phyloP scores from a whole-genome alignment of 2,329 filamentous ascomycete genomes.

The Periglandula ipomoeae region DNA sequence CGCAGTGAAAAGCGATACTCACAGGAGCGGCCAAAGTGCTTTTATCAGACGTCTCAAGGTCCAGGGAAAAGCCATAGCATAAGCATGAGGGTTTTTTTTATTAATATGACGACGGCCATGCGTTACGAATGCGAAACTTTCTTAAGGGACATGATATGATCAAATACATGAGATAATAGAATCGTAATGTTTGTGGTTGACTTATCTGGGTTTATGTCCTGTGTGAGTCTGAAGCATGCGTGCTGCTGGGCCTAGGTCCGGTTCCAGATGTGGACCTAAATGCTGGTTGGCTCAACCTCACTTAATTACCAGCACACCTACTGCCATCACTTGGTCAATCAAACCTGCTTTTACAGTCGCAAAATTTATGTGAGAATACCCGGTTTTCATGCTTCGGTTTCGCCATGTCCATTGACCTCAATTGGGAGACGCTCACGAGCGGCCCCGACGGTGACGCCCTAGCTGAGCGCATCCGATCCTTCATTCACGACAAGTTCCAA shows the following conservation, averaged over 20 bases:
- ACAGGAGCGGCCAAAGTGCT: background rate
- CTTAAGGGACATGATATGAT: conserved; percentile 4
- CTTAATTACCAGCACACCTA: no score
- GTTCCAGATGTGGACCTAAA: background rate
- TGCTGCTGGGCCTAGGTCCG: no score
- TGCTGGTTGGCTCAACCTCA: background rate
- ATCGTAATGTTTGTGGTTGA: no score
- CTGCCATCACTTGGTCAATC: no score
- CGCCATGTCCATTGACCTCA: conserved; percentile 91
- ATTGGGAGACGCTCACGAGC: conserved; percentile 87
- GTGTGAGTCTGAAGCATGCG: no score
- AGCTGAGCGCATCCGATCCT: conserved; percentile 78
- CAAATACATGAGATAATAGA: background rate
- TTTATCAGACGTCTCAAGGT: background rate
- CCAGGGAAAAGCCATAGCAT: background rate
- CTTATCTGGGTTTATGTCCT: no score
- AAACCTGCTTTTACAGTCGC: background rate
- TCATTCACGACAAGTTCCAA: conserved; percentile 95
- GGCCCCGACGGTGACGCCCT: conserved; percentile 80
- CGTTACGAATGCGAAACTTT: background rate
- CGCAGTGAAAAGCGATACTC: background rate
- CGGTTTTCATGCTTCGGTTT: background rate
- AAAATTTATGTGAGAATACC: background rate
- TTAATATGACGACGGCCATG: background rate
- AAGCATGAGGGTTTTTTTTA: background rate